Percentiles rank a stretch among this genome's conserved stretches.
Evolutionary conservation across 176 grass and related monocot genomes (phyloP).

Genomic region (Phoenix dactylifera): DNA sequence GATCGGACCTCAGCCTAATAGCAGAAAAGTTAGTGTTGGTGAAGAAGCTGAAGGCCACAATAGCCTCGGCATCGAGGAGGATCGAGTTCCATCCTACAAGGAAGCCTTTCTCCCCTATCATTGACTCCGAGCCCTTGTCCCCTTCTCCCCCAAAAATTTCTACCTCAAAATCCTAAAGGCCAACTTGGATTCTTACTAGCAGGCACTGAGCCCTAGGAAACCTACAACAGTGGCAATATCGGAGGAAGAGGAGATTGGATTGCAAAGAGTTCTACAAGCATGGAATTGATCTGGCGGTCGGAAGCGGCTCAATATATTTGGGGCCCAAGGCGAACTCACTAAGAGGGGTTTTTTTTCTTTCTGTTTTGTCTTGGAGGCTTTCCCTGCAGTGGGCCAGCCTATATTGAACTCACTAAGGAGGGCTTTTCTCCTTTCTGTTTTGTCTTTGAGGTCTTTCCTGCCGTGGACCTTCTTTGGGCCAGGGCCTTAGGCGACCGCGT

Average conservation of each 20-base stretch:
- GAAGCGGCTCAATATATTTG: too few species aligned
- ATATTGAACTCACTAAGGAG: too few species aligned
- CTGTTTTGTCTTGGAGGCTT: too few species aligned
- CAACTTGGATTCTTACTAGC: background rate
- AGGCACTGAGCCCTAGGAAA: background rate
- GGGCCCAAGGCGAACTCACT: too few species aligned
- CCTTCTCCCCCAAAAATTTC: slow-evolving; percentile 22
- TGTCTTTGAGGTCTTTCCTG: too few species aligned
- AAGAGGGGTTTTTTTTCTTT: too few species aligned
- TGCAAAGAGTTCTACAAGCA: slow-evolving; percentile 34
- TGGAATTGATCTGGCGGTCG: slow-evolving; percentile 33
- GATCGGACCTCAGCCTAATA: background rate
- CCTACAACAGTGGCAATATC: background rate
- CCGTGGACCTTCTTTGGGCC: too few species aligned
- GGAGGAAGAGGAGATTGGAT: slow-evolving; percentile 25
- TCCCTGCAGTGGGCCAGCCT: too few species aligned
- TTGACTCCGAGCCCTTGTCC: background rate
- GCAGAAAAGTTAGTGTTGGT: slow-evolving; percentile 13
- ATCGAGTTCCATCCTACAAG: slow-evolving; percentile 66
- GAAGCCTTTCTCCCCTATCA: slow-evolving; percentile 23
- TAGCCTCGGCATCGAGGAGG: slow-evolving; percentile 19
- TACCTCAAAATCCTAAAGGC: slow-evolving; percentile 74
- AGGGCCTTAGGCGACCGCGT: too few species aligned
- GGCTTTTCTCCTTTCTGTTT: too few species aligned
- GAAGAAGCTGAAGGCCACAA: slow-evolving; percentile 3